These are phyloP conservation scores for Dictyostelium citrinum DNA, from an alignment of 78 protist genomes.

Conservation along the genomic window DNA sequence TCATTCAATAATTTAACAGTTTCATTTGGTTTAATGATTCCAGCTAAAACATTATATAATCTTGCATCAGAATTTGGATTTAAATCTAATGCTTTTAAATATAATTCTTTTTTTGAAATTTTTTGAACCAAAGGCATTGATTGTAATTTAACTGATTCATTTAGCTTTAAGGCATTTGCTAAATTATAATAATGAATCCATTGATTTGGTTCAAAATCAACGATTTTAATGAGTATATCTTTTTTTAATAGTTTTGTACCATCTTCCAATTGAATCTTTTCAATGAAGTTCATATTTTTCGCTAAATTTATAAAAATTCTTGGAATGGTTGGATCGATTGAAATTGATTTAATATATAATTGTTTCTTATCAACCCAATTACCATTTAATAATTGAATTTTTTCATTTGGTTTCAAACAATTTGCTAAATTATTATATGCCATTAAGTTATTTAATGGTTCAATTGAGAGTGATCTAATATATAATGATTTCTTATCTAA, in stretches of 20 bases:
- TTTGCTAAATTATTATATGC: conserved; percentile 1
- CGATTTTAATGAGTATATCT: not conserved
- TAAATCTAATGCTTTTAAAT: not conserved
- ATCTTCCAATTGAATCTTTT: not conserved
- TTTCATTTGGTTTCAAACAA: not conserved
- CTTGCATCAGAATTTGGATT: conserved; percentile 1
- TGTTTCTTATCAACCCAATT: not conserved
- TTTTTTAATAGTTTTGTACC: not conserved
- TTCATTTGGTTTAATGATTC: not conserved
- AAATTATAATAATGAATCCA: conserved; percentile 14
- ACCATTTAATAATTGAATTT: not conserved
- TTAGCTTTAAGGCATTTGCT: not conserved
- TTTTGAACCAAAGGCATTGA: not conserved
- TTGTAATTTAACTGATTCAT: not conserved
- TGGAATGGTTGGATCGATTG: not conserved
- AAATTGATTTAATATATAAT: not conserved
- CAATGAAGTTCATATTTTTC: not conserved
- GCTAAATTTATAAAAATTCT: not conserved
- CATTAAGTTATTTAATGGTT: not conserved
- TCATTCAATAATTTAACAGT: not conserved
- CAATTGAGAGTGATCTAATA: not conserved
- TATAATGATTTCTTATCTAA: not conserved
- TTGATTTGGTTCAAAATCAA: not conserved
- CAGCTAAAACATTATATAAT: not conserved
- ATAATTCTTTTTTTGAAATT: not conserved